Evolutionary conservation across 2,329 filamentous ascomycete species (phyloP).

Genomic region (Colletotrichum sansevieriae): DNA sequence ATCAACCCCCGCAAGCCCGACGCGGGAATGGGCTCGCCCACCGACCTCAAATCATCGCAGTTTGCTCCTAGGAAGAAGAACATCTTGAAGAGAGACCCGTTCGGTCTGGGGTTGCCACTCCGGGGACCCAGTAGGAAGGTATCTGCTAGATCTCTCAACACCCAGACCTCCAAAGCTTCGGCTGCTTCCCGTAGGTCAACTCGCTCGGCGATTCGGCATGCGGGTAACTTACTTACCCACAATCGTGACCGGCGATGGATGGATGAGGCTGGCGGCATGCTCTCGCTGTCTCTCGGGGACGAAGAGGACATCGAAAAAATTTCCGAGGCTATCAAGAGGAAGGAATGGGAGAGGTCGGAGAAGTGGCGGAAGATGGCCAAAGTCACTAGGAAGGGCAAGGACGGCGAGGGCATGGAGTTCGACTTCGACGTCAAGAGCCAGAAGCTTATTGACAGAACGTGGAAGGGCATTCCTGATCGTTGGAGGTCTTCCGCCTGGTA

Average conservation of each 20-base stretch:
- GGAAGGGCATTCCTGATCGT: slow-evolving; percentile 97
- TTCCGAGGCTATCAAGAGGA: slow-evolving; percentile 69
- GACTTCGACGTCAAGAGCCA: slow-evolving; percentile 86
- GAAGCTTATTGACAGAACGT: slow-evolving; percentile 91
- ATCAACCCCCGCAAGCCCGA: slow-evolving; percentile 63
- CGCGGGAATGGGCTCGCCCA: slow-evolving; percentile 57
- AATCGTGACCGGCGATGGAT: slow-evolving; percentile 72
- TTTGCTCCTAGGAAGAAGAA: slow-evolving; percentile 62
- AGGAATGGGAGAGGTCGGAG: slow-evolving; percentile 73
- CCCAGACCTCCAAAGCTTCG: slow-evolving; percentile 67
- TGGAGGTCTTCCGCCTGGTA: slow-evolving; percentile 97
- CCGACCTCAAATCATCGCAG: slow-evolving; percentile 57
- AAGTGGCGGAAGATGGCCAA: slow-evolving; percentile 78
- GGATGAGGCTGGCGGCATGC: slow-evolving; percentile 77
- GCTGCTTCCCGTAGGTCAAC: slow-evolving; percentile 65
- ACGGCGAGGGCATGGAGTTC: slow-evolving; percentile 71
- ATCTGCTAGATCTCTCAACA: slow-evolving; percentile 70
- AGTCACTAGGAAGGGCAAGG: slow-evolving; percentile 62
- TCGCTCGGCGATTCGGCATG: slow-evolving; percentile 68
- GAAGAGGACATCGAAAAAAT: slow-evolving; percentile 66
- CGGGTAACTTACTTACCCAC: slow-evolving; percentile 70
- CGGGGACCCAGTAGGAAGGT: slow-evolving; percentile 65
- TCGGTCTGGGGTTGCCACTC: slow-evolving; percentile 51
- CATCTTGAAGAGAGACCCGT: slow-evolving; percentile 56
- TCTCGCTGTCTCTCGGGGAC: slow-evolving; percentile 71